These are phyloP conservation scores for Heterobasidion annosum DNA, from an alignment of 1,284 basidiomycete genomes.

Conservation along the genomic window DNA sequence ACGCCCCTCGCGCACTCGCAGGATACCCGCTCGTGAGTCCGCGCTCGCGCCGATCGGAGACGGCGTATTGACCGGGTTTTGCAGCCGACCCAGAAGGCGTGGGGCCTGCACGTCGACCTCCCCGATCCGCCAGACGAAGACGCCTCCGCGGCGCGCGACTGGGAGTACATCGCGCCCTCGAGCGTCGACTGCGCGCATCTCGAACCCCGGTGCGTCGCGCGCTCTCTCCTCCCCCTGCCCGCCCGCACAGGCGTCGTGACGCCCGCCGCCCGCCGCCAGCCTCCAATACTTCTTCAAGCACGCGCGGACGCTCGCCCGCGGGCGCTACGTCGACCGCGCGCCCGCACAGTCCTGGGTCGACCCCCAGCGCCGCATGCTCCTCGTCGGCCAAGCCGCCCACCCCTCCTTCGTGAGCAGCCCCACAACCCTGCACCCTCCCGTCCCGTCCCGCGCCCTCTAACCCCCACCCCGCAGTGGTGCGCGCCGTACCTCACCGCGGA, in stretches of 20 bases:
- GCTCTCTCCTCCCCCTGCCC: too few relatives aligned
- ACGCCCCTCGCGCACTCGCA: too few relatives aligned
- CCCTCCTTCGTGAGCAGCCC: conserved; percentile 50
- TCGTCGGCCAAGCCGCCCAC: conserved; percentile 39
- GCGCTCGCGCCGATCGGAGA: too few relatives aligned
- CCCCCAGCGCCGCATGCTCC: conserved; percentile 15
- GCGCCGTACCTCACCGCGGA: not conserved
- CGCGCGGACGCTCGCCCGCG: not conserved
- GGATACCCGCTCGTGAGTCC: too few relatives aligned
- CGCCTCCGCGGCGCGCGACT: too few relatives aligned
- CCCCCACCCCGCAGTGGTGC: not conserved
- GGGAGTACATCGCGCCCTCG: too few relatives aligned
- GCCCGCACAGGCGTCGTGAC: not conserved
- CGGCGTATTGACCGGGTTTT: too few relatives aligned
- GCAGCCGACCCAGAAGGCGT: too few relatives aligned
- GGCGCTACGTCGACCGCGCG: conserved; percentile 27
- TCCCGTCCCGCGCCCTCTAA: conserved; percentile 42
- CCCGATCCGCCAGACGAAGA: too few relatives aligned
- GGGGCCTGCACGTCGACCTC: too few relatives aligned
- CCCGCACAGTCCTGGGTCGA: not conserved
- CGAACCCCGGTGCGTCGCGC: too few relatives aligned
- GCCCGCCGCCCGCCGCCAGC: not conserved
- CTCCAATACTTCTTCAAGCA: not conserved
- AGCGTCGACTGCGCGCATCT: too few relatives aligned
- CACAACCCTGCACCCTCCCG: not conserved